Evolutionary conservation across 495 filamentous ascomycete species (phyloP), one percentile per base, ranked within the genome.

Genomic region (Aspergillus asperescens): DNA sequence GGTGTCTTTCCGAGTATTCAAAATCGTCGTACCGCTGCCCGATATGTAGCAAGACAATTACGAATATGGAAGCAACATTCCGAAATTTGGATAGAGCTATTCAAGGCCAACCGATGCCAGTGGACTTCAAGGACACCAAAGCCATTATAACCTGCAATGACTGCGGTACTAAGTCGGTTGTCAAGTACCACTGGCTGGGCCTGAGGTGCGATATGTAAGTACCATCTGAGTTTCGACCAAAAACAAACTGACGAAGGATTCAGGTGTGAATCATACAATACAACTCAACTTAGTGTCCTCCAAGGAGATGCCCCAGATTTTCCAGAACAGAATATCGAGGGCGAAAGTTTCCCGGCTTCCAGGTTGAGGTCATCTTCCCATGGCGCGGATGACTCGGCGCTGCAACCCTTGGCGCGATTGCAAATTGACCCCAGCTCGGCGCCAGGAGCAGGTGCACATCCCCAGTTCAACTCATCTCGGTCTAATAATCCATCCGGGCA

Each of bases 1-100:
- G 79, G 54, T 99, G 93, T 70, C 88, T 93, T 62, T 79, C 84
- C 27, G 81, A 89, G 57, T 85, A 94, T 62, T 89, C 89, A 73
- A 84, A 87, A 57, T 80, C 77, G 5, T 93, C 90, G 2, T 97
- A 97, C 70, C 88, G 87, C 54, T 99, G 93, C 62, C 93, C 93
- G 1, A 87, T 96, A 29, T 99, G 93, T 77, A 92, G 84, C 65
- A 87, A 89, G 62, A 95, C 87, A 49, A 87, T 92, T 18, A 81
- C 88, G 56, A 99, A 99, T 69, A 97, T 99, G 93, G 93, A 97
- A 61, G 80, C 86, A 23, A 90, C 91, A 52, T 99, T 96, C 72
- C 81, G 88, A 42, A 90, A 92, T 55, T 74, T 95, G 20, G 90
- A 95, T 65, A 78, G 88, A 19, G 82, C 84, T 7, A 96, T 99